phyloP scores from a whole-genome alignment of 2,329 filamentous ascomycete genomes.

The Aspergillus persii region DNA sequence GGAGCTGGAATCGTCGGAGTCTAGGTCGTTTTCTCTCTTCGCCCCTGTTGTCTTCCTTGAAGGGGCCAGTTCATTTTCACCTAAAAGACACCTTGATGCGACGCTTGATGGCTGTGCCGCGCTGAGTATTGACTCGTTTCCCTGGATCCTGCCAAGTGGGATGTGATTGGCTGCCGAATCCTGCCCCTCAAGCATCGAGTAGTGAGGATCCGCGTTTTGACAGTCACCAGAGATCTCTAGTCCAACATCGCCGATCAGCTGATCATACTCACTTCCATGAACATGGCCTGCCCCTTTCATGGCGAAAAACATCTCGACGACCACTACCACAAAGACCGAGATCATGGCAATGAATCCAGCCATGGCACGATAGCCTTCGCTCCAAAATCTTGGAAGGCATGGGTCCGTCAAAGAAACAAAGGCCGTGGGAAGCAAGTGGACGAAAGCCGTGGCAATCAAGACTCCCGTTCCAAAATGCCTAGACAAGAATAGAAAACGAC shows the following conservation, averaged over 20 bases:
- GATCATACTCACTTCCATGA: constrained; percentile 55
- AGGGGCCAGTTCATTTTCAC: constrained; percentile 16
- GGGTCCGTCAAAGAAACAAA: constrained; percentile 60
- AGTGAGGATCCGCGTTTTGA: constrained; percentile 19
- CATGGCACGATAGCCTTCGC: constrained; percentile 72
- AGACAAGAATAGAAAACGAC: constrained; percentile 58
- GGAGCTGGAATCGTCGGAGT: constrained; percentile 54
- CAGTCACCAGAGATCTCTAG: constrained; percentile 19
- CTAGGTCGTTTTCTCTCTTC: constrained; percentile 56
- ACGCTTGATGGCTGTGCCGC: constrained; percentile 13
- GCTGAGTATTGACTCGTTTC: neutral
- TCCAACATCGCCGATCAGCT: constrained; percentile 33
- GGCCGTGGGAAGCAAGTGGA: constrained; percentile 62
- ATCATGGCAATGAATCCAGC: constrained; percentile 80
- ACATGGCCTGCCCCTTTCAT: constrained; percentile 62
- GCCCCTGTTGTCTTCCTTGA: constrained; percentile 32
- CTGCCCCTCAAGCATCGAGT: constrained; percentile 22
- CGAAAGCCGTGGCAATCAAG: constrained; percentile 57
- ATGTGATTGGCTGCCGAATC: constrained; percentile 18
- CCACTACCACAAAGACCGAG: constrained; percentile 76
- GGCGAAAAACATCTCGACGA: constrained; percentile 85
- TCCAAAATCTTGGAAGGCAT: constrained; percentile 76
- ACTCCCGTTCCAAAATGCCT: constrained; percentile 60
- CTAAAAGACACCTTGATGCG: constrained; percentile 13
- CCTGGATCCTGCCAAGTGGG: constrained; percentile 17